Evolutionary conservation across 257 asterid genomes (phyloP), one percentile per base, ranked within the genome.

Genomic region (Catharanthus roseus): DNA sequence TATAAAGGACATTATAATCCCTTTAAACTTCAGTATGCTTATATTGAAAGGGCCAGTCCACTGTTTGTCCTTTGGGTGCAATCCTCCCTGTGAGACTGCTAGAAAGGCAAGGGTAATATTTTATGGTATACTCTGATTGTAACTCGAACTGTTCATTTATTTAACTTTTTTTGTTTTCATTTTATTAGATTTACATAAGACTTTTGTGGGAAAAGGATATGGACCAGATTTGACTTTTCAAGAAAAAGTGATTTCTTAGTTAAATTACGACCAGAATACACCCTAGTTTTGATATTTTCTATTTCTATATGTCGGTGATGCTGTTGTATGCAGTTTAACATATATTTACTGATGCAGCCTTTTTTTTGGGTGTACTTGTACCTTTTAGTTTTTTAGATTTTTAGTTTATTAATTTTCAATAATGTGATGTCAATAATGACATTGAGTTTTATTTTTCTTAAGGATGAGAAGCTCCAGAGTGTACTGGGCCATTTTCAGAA

Each of bases 401-500:
- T 7, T 34, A 61, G 28, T 34, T 38, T 31, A 19, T 61, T 34
- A 7, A 28, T 34, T n/a, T 38, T 19, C 2, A 33, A 61, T n/a
- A 34, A 36, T 34, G 47, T 34, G 7, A 18, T 3, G 16, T 5
- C 15, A 18, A 60, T 61, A 61, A 28, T 61, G 29, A 62, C 26
- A 21, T 71, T 69, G 45, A 31, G 56, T 57, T 66, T 39, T 36
- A 49, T 63, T 47, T 56, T 49, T 26, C 74, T 73, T 53, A 53
- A 92, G 98, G 97, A 83, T 66, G 97, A 87, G 68, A 90, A 83
- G 85, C 84, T 93, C 75, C 96, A 93, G 78, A 91, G 81, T 78
- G 79, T 87, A 68, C 74, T 93, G 82, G 98, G 98, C 68, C 99
- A 93, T 82, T 82, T 87, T 74, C 96, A 86, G 85, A 91, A 88